Conservation (phyloP, 2,329 filamentous ascomycete genomes). For the Epicoccum sorghinum region DNA sequence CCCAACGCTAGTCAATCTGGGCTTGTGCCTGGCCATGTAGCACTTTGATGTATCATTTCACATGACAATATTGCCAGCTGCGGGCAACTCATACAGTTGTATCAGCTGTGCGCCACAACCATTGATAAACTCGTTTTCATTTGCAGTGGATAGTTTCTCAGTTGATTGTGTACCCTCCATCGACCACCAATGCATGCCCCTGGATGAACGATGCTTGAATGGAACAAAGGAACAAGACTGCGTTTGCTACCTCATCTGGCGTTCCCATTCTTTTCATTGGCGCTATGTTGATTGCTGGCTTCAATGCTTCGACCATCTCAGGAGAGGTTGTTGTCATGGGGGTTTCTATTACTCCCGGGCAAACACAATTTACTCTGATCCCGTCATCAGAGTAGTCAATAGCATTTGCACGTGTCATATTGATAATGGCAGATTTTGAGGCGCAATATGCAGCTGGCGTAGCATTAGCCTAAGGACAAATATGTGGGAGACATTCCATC, state of each 20-base stretch:
- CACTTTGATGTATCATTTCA: too few species aligned
- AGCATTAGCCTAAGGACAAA: conserved; percentile 11
- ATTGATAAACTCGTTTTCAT: too few species aligned
- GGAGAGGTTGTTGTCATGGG: conserved; percentile 40
- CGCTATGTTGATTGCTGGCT: conserved; percentile 51
- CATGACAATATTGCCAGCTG: too few species aligned
- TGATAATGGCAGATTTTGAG: conserved; percentile 64
- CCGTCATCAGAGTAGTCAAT: conserved; percentile 59
- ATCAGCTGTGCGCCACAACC: too few species aligned
- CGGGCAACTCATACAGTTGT: too few species aligned
- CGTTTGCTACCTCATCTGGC: conserved; percentile 62
- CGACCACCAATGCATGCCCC: conserved; percentile 55
- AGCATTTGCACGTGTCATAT: conserved; percentile 62
- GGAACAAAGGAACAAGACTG: conserved; percentile 59
- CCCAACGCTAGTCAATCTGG: conserved; percentile 17
- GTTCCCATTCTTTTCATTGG: conserved; percentile 56
- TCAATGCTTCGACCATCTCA: conserved; percentile 40
- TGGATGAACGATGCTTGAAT: conserved; percentile 61
- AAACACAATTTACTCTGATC: conserved; percentile 66
- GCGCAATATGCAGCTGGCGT: conserved; percentile 60
- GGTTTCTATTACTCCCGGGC: conserved; percentile 58
- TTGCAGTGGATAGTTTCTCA: background rate
- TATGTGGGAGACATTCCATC: background rate
- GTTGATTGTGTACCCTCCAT: conserved; percentile 50
- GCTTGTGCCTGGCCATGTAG: background rate